These are phyloP conservation scores for Zizania latifolia DNA, from an alignment of 176 grass and related monocot genomes.

Conservation along the genomic window DNA sequence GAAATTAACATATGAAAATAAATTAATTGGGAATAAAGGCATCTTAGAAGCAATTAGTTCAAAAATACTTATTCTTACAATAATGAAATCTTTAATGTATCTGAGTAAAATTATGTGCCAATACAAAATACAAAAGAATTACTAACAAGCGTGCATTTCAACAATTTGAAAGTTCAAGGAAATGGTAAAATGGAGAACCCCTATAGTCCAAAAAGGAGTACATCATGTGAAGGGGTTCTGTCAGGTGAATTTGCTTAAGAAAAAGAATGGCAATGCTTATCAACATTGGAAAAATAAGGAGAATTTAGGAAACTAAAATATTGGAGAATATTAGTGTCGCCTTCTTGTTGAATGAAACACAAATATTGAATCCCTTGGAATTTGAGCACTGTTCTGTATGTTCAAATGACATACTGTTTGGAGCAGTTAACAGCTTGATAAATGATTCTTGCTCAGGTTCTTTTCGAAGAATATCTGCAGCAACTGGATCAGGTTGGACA, in stretches of 20 bases:
- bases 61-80: slow-evolving; percentile 13
- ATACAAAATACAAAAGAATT: slow-evolving; percentile 10
- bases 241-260: not conserved
- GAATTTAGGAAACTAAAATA: not conserved
- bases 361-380: too few species aligned
- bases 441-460: slow-evolving; percentile 93
- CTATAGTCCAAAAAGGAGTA: slow-evolving; percentile 18
- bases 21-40: not conserved
- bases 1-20: slow-evolving; percentile 13
- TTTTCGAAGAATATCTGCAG: slow-evolving; percentile 98
- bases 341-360: too few species aligned
- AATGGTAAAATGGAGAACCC: slow-evolving; percentile 6
- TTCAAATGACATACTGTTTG: slow-evolving; percentile 51
- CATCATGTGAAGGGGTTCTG: slow-evolving; percentile 1
- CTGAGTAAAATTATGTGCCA: not conserved
- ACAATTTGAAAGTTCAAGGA: slow-evolving; percentile 3
- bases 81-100: slow-evolving; percentile 6
- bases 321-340: not conserved
- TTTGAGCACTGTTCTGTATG: not conserved
- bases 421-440: slow-evolving; percentile 71
- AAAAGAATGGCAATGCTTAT: not conserved
- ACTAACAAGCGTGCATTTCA: not conserved
- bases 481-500: slow-evolving; percentile 82
- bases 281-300: not conserved
- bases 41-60: not conserved